phyloP scores from a whole-genome alignment of 2,329 filamentous ascomycete genomes.

The Fusarium graminum region DNA sequence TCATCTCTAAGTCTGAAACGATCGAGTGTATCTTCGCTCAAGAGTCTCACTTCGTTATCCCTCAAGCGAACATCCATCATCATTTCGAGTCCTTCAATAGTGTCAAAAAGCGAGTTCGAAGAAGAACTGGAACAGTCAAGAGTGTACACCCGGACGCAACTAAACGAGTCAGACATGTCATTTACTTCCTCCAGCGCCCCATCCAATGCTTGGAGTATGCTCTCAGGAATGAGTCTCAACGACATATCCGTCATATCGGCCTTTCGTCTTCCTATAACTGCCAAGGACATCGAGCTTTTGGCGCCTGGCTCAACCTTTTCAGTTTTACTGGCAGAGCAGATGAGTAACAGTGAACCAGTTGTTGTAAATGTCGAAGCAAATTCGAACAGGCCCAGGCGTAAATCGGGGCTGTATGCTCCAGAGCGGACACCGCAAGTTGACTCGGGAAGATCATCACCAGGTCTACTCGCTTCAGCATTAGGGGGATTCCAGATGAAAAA shows the following conservation, averaged over 20 bases:
- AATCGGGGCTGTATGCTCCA: not conserved
- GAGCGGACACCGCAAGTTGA: not conserved
- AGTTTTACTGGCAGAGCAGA: not conserved
- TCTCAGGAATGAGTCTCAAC: conserved; percentile 15
- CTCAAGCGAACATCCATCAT: conserved; percentile 2
- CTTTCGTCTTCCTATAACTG: conserved; percentile 10
- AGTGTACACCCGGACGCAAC: conserved; percentile 5
- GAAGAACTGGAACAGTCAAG: conserved; percentile 4
- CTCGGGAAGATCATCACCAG: not conserved
- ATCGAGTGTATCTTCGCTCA: not conserved
- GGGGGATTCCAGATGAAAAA: not conserved
- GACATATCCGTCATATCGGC: conserved; percentile 11
- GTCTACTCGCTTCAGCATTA: conserved; percentile 1
- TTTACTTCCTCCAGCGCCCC: conserved; percentile 13
- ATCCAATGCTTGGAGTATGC: conserved; percentile 12
- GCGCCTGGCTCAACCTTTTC: conserved; percentile 21
- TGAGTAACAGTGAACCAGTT: rapidly evolving
- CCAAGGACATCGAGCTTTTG: conserved; percentile 8
- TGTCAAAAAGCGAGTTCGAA: conserved; percentile 8
- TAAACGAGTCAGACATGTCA: conserved; percentile 8
- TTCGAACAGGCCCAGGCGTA: not conserved
- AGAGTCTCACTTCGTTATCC: not conserved
- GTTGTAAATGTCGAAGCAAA: too few relatives aligned
- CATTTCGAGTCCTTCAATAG: conserved; percentile 1
- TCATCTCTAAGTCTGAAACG: conserved; percentile 1